Evolutionary conservation across 176 grass and related monocot genomes (phyloP).

Genomic region (Triticum aestivum): IWGSC_CS_RefSeq_v2.1 NC_057806.1:380378213-380378712

Average conservation of each 20-base stretch:
- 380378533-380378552: not conserved
- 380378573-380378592: not conserved
- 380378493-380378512: not conserved
- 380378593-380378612: not conserved
- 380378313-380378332: slow-evolving; percentile 33
- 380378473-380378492: not conserved
- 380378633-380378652: not conserved
- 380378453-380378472: not conserved
- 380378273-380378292: slow-evolving; percentile 27
- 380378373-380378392: not conserved
- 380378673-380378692: not conserved
- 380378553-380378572: not conserved
- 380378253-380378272: slow-evolving; percentile 30
- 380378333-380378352: slow-evolving; percentile 35
- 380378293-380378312: slow-evolving; percentile 34
- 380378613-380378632: not conserved
- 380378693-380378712: not conserved
- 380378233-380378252: not conserved
- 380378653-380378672: not conserved
- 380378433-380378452: slow-evolving; percentile 2
- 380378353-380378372: slow-evolving; percentile 6
- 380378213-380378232: slow-evolving; percentile 28
- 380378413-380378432: slow-evolving; percentile 25
- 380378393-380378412: slow-evolving; percentile 34
- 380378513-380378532: not conserved